Conservation (phyloP, 2,329 filamentous ascomycete genomes). For the Fusarium duplospermum region DNA sequence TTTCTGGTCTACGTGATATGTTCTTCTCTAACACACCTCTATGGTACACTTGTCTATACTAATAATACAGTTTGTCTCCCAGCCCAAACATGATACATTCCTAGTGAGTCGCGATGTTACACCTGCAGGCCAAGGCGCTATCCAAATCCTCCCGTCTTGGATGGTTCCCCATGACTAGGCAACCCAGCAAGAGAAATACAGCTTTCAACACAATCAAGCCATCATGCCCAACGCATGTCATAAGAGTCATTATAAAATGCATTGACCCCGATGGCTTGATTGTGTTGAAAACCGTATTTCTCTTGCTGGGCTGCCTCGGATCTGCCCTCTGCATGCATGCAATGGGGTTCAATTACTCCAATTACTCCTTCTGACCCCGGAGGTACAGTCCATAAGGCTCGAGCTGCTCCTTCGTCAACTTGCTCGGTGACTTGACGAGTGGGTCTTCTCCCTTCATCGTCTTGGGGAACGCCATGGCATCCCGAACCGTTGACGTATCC, state of each 20-base stretch:
- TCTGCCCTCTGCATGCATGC: too few species aligned
- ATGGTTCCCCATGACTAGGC: neutral
- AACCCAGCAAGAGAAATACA: too few species aligned
- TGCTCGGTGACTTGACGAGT: conserved; percentile 81
- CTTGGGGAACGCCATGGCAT: conserved; percentile 98
- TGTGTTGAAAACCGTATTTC: too few species aligned
- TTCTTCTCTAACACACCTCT: neutral
- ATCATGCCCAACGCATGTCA: too few species aligned
- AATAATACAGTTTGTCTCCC: conserved; percentile 20
- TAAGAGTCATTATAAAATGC: too few species aligned
- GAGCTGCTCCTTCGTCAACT: conserved; percentile 69
- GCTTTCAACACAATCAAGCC: too few species aligned
- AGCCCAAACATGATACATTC: neutral
- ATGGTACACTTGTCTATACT: conserved; percentile 13
- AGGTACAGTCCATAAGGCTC: conserved; percentile 59
- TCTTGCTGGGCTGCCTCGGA: too few species aligned
- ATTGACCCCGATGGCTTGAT: too few species aligned
- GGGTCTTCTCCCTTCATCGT: conserved; percentile 88
- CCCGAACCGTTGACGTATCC: conserved; percentile 80
- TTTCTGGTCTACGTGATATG: neutral
- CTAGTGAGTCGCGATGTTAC: conserved; percentile 13
- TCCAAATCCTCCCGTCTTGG: neutral
- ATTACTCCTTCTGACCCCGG: neutral
- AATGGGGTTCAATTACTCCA: too few species aligned
- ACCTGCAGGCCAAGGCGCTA: neutral